Percentiles rank a stretch among this genome's conserved stretches.
phyloP scores from a whole-genome alignment of 176 grass and related monocot genomes.

The Cenchrus americanus region DNA sequence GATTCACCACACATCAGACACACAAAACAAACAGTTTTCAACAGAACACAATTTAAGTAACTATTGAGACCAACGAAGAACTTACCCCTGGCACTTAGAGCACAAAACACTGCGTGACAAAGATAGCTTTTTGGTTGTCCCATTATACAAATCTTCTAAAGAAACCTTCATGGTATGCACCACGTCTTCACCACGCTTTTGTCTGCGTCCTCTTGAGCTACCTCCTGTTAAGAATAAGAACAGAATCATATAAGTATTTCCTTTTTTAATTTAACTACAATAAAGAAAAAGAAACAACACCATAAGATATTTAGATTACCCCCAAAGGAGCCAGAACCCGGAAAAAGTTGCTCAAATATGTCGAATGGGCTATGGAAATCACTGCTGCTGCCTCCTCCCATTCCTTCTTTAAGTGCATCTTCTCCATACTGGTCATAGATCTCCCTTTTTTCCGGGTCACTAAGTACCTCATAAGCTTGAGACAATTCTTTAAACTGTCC shows the following conservation, averaged over 20 bases:
- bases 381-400: slow-evolving; percentile 72
- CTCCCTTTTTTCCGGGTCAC: slow-evolving; percentile 88
- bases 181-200: slow-evolving; percentile 85
- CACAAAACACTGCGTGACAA: slow-evolving; percentile 78
- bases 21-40: neutral
- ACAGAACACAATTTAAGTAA: neutral
- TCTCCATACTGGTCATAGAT: slow-evolving; percentile 93
- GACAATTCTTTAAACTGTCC: slow-evolving; percentile 90
- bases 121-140: slow-evolving; percentile 80
- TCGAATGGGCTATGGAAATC: slow-evolving; percentile 80
- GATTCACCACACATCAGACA: slow-evolving; percentile 13
- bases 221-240: slow-evolving; percentile 60
- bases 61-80: neutral
- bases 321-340: slow-evolving; percentile 55
- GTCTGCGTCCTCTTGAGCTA: slow-evolving; percentile 77
- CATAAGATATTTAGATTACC: slow-evolving; percentile 42
- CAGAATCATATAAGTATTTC: neutral
- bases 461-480: slow-evolving; percentile 96
- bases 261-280: neutral
- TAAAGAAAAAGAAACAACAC: neutral
- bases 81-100: slow-evolving; percentile 92
- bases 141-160: slow-evolving; percentile 91
- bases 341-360: slow-evolving; percentile 93
- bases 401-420: slow-evolving; percentile 97
- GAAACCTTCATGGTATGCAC: slow-evolving; percentile 87